Conservation (phyloP, 2,329 filamentous ascomycete species). For the Westerdykella aurantiaca region DNA sequence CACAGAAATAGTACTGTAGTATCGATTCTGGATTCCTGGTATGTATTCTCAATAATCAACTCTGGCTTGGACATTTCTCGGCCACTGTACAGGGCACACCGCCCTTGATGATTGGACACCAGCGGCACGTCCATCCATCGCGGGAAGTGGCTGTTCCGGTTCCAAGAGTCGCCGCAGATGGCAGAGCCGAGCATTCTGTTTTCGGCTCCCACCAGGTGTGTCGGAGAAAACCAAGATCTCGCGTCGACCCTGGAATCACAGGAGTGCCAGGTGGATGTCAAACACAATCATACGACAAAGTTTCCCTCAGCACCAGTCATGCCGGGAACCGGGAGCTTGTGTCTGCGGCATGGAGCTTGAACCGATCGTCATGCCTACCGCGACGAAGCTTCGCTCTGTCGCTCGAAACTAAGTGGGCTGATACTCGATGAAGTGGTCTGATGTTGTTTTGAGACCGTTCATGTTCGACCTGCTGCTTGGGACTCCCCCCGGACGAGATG, state of each 20-base stretch:
- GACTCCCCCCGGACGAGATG: background rate
- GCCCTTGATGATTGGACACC: too few species aligned
- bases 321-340: conserved; percentile 11
- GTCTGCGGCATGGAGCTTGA: conserved; percentile 10
- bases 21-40: too few species aligned
- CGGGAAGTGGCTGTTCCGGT: background rate
- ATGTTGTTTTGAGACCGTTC: conserved; percentile 7
- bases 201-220: conserved; percentile 1
- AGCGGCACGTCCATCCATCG: background rate
- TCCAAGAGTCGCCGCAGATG: conserved; percentile 19
- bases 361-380: conserved; percentile 1
- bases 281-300: conserved; percentile 35
- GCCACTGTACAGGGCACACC: too few species aligned
- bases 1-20: too few species aligned
- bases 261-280: conserved; percentile 12
- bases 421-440: conserved; percentile 8
- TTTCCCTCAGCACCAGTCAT: conserved; percentile 26
- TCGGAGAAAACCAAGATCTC: background rate
- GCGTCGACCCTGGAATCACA: background rate
- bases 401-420: conserved; percentile 16
- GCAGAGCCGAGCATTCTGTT: conserved; percentile 2
- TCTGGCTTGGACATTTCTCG: too few species aligned
- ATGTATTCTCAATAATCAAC: too few species aligned
- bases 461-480: background rate
- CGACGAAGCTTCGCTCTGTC: conserved; percentile 10